Conservation (phyloP, 345 rosid species). For the Limnanthes douglasii region DNA sequence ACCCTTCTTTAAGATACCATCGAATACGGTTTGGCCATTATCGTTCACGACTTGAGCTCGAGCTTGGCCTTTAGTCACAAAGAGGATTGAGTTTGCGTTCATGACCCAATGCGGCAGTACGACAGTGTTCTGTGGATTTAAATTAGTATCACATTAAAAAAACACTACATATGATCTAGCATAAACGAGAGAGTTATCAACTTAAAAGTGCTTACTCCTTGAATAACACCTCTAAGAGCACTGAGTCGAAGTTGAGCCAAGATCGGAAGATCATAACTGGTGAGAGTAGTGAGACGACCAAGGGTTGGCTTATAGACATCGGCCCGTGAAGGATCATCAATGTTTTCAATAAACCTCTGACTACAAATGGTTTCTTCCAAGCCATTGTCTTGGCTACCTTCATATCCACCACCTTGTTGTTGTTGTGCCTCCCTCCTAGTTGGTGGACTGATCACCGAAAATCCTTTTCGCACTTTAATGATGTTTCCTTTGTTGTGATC, state of each 20-base stretch:
- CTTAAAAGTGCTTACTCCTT: constrained; percentile 9
- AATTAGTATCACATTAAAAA: background rate
- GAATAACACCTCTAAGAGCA: constrained; percentile 39
- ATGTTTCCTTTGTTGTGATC: constrained; percentile 37
- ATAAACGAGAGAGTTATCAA: background rate
- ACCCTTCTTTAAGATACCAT: constrained; percentile 33
- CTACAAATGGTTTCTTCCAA: constrained; percentile 48
- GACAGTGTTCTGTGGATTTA: constrained; percentile 31
- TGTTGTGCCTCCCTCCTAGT: constrained; percentile 7
- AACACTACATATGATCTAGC: background rate
- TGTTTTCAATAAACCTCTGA: constrained; percentile 20
- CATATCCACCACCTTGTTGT: constrained; percentile 2
- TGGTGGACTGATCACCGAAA: constrained; percentile 31
- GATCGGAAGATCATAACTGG: constrained; percentile 43
- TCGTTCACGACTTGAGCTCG: constrained; percentile 43
- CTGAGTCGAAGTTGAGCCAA: constrained; percentile 34
- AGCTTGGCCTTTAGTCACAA: constrained; percentile 38
- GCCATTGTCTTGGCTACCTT: constrained; percentile 18
- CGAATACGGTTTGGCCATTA: constrained; percentile 44
- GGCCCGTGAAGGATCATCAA: constrained; percentile 28
- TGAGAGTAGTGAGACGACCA: constrained; percentile 39
- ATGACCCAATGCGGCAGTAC: constrained; percentile 51
- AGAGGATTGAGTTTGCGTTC: constrained; percentile 48
- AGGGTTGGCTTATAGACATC: constrained; percentile 44
- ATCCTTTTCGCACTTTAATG: constrained; percentile 22